These are phyloP conservation scores for Coelastrella sp. DNA, from an alignment of 139 green algal species.

Conservation along the genomic window DNA sequence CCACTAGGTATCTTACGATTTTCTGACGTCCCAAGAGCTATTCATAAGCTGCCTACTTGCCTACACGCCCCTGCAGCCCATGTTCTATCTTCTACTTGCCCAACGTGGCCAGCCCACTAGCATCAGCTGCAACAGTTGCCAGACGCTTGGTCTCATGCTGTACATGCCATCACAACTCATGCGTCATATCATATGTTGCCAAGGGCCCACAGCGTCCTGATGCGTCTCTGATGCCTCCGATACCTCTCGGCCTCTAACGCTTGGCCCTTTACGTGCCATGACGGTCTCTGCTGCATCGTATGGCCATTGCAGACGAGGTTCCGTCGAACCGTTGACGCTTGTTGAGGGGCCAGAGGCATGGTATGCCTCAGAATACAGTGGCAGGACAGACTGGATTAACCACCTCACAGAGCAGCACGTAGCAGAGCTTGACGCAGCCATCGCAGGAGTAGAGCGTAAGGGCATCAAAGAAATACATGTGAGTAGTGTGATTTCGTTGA, in stretches of 20 bases:
- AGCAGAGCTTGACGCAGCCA: conserved; percentile 34
- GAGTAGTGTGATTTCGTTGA: background rate
- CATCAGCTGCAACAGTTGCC: background rate
- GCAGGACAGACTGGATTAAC: conserved; percentile 50
- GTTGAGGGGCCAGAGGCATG: conserved; percentile 60
- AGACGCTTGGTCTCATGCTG: background rate
- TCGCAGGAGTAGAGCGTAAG: background rate
- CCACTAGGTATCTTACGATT: background rate
- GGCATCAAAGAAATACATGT: conserved; percentile 18
- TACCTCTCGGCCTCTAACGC: background rate
- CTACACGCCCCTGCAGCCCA: background rate
- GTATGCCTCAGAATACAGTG: conserved; percentile 47
- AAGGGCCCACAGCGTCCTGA: background rate
- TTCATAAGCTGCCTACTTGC: background rate
- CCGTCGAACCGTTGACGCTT: conserved; percentile 54
- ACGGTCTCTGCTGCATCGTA: background rate
- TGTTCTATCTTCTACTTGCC: background rate
- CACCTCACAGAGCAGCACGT: conserved; percentile 41
- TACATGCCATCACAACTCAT: background rate
- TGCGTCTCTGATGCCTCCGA: background rate
- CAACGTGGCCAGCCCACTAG: background rate
- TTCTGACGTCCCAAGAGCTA: background rate
- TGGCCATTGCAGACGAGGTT: conserved; percentile 45
- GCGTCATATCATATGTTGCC: background rate
- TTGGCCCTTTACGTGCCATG: background rate